Conservation (phyloP, 2,329 filamentous ascomycete species). For the Cercospora nicotianae region DNA sequence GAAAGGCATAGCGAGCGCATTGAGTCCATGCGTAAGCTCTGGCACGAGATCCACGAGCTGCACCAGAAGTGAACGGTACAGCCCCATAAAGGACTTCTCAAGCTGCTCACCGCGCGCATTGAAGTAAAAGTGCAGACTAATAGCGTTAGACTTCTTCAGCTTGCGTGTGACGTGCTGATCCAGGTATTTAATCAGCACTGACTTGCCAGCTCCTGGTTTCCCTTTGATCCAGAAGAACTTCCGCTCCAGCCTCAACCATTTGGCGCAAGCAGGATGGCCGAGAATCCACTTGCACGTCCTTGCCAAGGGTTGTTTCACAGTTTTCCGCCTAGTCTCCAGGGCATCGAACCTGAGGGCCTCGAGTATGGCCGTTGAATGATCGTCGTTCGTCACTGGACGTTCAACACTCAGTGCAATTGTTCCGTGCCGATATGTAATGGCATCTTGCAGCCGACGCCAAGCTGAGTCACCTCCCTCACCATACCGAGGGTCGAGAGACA, state of each 20-base stretch:
- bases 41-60: not conserved
- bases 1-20: not conserved
- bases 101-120: not conserved
- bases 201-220: not conserved
- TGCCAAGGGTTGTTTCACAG: not conserved
- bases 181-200: not conserved
- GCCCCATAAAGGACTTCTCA: not conserved
- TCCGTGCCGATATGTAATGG: not conserved
- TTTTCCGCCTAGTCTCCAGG: not conserved
- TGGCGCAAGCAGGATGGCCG: not conserved
- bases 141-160: not conserved
- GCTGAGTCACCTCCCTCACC: not conserved
- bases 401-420: not conserved
- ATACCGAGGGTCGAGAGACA: not conserved
- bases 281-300: not conserved
- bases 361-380: not conserved
- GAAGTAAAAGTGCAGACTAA: not conserved
- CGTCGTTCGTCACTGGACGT: not conserved
- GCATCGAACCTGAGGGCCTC: not conserved
- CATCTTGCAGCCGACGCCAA: not conserved
- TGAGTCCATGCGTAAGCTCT: not conserved
- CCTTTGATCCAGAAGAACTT: not conserved
- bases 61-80: not conserved
- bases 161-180: not conserved
- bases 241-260: not conserved